Conservation (phyloP, 148 eudicot genomes). For the Spergularia marina region DNA sequence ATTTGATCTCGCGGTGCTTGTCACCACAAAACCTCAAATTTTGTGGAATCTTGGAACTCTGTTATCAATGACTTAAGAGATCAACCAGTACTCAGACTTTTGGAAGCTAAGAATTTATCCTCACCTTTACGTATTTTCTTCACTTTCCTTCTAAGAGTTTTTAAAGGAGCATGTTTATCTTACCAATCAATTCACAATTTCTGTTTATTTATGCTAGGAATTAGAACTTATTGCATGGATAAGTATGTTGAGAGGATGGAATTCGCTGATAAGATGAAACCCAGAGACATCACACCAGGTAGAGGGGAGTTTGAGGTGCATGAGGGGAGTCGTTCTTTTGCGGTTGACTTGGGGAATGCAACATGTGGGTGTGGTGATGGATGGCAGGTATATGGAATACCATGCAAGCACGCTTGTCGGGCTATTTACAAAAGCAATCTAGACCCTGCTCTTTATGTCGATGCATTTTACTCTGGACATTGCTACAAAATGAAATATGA, state of each 20-base stretch:
- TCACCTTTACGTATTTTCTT: too few relatives aligned
- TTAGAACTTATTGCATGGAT: background rate
- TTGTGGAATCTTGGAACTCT: too few relatives aligned
- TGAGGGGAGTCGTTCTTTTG: background rate
- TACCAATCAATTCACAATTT: too few relatives aligned
- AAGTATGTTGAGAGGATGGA: background rate
- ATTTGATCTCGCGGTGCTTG: too few relatives aligned
- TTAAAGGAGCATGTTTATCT: too few relatives aligned
- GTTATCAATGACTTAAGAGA: too few relatives aligned
- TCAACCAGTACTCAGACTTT: too few relatives aligned
- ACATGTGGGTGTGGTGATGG: background rate
- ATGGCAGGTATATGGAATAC: background rate
- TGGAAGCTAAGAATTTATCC: too few relatives aligned
- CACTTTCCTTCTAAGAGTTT: too few relatives aligned
- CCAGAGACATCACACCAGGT: background rate
- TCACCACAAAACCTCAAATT: too few relatives aligned
- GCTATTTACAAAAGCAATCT: background rate
- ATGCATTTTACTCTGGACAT: background rate
- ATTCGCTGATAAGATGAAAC: background rate
- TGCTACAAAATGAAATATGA: background rate
- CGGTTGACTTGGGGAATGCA: background rate
- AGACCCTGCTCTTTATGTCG: background rate
- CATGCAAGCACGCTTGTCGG: slow-evolving; percentile 1
- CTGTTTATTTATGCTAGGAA: too few relatives aligned
- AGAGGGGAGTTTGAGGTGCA: background rate